phyloP scores from a whole-genome alignment of 129 eudicot species.

The Silybum marianum region DNA sequence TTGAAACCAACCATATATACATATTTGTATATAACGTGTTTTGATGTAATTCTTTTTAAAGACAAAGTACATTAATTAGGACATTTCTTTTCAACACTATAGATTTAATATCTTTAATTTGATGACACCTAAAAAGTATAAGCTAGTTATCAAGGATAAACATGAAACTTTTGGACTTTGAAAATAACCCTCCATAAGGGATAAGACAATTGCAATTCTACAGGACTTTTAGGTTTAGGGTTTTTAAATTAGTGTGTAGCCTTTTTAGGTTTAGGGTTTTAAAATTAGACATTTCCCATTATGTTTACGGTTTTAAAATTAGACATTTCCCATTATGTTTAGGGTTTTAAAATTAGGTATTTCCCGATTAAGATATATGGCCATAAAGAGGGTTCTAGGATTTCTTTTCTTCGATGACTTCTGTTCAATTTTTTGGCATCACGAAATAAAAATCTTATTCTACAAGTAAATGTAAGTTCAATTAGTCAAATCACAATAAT shows the following conservation, averaged over 20 bases:
- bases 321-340: too few relatives aligned
- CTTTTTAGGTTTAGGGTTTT: not conserved
- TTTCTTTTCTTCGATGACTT: too few relatives aligned
- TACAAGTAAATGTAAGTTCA: not conserved
- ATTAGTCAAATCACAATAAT: not conserved
- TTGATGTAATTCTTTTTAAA: too few relatives aligned
- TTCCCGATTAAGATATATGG: not conserved
- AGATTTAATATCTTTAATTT: not conserved
- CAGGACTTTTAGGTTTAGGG: not conserved
- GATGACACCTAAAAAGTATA: not conserved
- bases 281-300: too few relatives aligned
- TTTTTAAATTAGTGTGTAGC: not conserved
- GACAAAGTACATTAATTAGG: not conserved
- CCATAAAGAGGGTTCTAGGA: not conserved
- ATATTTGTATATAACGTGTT: too few relatives aligned
- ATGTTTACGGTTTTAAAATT: too few relatives aligned
- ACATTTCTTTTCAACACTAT: not conserved
- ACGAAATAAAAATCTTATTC: not conserved
- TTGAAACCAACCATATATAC: not conserved
- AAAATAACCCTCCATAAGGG: not conserved
- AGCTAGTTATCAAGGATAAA: not conserved
- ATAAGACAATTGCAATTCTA: not conserved
- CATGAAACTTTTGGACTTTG: not conserved
- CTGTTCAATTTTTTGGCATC: not conserved
- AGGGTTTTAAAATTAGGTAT: too few relatives aligned